Percentiles rank a stretch among this genome's conserved stretches.
Evolutionary conservation across 306 rosid genomes (phyloP).

Genomic region (Quercus engelmannii): DNA sequence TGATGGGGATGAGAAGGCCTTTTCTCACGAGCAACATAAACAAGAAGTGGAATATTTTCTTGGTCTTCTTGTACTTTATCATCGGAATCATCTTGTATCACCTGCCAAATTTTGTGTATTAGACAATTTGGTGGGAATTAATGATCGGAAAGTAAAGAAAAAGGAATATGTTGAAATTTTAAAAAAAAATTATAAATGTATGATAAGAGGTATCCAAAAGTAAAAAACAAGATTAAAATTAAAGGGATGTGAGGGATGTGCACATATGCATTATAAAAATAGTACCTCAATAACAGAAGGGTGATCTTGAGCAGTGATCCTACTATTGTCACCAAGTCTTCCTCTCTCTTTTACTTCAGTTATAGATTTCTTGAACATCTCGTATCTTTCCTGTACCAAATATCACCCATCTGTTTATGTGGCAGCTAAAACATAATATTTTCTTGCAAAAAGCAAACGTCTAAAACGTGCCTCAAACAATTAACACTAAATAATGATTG

Average conservation of each 20-base stretch:
- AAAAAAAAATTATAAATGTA: too few relatives aligned
- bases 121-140: neutral
- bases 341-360: conserved; percentile 15
- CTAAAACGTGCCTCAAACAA: too few relatives aligned
- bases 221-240: neutral
- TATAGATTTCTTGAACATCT: conserved; percentile 35
- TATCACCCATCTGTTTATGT: neutral
- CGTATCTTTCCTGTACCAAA: conserved; percentile 48
- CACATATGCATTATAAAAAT: too few relatives aligned
- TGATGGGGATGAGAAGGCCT: conserved; percentile 28
- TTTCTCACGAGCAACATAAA: conserved; percentile 46
- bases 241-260: too few relatives aligned
- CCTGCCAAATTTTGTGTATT: conserved; percentile 21
- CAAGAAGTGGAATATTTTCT: conserved; percentile 46
- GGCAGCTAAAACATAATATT: neutral
- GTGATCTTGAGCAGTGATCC: conserved; percentile 33
- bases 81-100: conserved; percentile 22
- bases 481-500: too few relatives aligned
- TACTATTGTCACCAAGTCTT: conserved; percentile 4
- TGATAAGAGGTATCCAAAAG: too few relatives aligned
- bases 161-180: too few relatives aligned
- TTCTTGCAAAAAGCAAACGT: too few relatives aligned
- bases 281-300: conserved; percentile 48
- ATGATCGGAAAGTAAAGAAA: neutral
- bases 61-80: conserved; percentile 6